phyloP scores from a whole-genome alignment of 2,329 filamentous ascomycete species.

The Coleophoma crateriformis region DNA sequence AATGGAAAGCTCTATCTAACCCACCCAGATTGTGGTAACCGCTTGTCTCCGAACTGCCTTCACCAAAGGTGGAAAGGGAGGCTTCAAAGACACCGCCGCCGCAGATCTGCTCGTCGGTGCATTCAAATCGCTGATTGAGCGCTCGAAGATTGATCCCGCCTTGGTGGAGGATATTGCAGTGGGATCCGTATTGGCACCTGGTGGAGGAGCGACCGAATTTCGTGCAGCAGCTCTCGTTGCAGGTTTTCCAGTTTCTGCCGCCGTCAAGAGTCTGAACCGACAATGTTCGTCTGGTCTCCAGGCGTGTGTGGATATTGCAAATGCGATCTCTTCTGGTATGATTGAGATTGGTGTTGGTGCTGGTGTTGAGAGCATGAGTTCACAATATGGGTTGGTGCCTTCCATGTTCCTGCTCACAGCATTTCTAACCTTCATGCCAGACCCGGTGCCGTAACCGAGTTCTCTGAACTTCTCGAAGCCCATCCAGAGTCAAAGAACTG shows the following conservation, averaged over 20 bases:
- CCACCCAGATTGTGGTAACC: constrained; percentile 73
- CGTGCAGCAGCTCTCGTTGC: constrained; percentile 85
- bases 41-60: constrained; percentile 86
- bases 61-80: constrained; percentile 88
- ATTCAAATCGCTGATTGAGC: constrained; percentile 74
- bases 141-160: constrained; percentile 81
- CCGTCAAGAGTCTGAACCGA: constrained; percentile 85
- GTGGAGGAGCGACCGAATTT: constrained; percentile 95
- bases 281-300: constrained; percentile 93
- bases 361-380: constrained; percentile 94
- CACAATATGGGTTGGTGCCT: constrained; percentile 72
- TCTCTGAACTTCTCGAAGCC: constrained; percentile 81
- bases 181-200: constrained; percentile 84
- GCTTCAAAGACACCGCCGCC: constrained; percentile 89
- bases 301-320: constrained; percentile 89
- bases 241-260: constrained; percentile 79
- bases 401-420: not conserved
- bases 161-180: constrained; percentile 92
- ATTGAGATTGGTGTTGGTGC: constrained; percentile 93
- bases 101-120: constrained; percentile 81
- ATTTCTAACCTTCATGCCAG: constrained; percentile 30
- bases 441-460: constrained; percentile 82
- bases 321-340: constrained; percentile 86
- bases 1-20: not conserved
- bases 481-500: constrained; percentile 85